phyloP scores from a whole-genome alignment of 2,329 filamentous ascomycete genomes.

The Bipolaris bicolor region DNA sequence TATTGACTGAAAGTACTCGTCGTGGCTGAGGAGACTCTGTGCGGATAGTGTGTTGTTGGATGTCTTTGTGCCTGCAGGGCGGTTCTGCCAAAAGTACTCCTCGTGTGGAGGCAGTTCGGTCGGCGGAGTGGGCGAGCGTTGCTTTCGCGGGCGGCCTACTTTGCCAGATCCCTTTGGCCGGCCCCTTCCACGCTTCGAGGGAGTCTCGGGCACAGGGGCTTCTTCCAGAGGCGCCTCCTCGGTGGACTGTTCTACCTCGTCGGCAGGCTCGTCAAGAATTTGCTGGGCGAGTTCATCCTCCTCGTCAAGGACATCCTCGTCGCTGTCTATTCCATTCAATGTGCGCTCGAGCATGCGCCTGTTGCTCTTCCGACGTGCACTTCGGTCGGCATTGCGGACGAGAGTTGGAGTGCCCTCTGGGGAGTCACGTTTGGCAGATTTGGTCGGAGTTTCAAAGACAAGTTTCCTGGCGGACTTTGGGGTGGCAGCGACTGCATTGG shows the following conservation, averaged over 20 bases:
- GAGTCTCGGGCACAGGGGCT: slow-evolving; percentile 57
- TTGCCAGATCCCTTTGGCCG: slow-evolving; percentile 42
- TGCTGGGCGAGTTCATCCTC: slow-evolving; percentile 71
- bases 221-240: slow-evolving; percentile 35
- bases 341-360: slow-evolving; percentile 75
- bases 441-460: slow-evolving; percentile 54
- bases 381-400: slow-evolving; percentile 77
- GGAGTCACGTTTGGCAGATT: slow-evolving; percentile 42
- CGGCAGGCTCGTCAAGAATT: slow-evolving; percentile 67
- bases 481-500: slow-evolving; percentile 41
- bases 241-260: slow-evolving; percentile 30
- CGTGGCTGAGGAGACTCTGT: slow-evolving; percentile 80
- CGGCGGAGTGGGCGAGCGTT: slow-evolving; percentile 78
- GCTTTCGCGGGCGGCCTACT: slow-evolving; percentile 62
- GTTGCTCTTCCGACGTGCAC: slow-evolving; percentile 84
- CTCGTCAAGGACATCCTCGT: slow-evolving; percentile 70
- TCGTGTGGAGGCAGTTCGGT: slow-evolving; percentile 85
- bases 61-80: slow-evolving; percentile 79
- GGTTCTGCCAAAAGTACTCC: slow-evolving; percentile 91
- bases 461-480: slow-evolving; percentile 55
- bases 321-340: slow-evolving; percentile 66
- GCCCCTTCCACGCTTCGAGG: slow-evolving; percentile 59
- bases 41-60: slow-evolving; percentile 83
- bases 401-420: slow-evolving; percentile 64
- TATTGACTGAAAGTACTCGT: slow-evolving; percentile 82